phyloP scores from a whole-genome alignment of 192 early-diverging fungal genomes.

The Chytriomyces sp. region DNA sequence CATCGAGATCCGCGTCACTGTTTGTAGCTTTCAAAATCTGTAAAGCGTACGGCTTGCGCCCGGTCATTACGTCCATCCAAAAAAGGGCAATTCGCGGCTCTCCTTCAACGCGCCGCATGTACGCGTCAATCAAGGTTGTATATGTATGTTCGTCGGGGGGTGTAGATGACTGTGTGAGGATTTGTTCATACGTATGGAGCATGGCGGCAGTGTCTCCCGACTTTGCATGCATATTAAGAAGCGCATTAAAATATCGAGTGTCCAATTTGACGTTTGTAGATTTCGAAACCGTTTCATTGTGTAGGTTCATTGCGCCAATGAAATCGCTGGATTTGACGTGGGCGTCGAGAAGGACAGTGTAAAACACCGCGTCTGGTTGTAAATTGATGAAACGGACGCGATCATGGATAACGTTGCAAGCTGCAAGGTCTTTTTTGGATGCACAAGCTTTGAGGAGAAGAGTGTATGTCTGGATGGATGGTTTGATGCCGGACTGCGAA shows the following conservation, averaged over 20 bases:
- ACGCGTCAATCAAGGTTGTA: slow-evolving; percentile 31
- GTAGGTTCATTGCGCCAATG: background rate
- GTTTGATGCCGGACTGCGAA: background rate
- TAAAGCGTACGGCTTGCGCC: background rate
- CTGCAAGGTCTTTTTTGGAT: background rate
- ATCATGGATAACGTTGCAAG: slow-evolving; percentile 7
- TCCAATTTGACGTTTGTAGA: background rate
- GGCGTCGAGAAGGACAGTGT: slow-evolving; percentile 22
- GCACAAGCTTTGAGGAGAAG: slow-evolving; percentile 23
- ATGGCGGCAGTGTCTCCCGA: background rate
- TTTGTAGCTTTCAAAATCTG: background rate
- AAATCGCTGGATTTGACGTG: slow-evolving; percentile 3
- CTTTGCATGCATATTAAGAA: slow-evolving; percentile 21
- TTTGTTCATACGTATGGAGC: slow-evolving; percentile 20
- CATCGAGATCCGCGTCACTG: background rate
- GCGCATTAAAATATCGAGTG: slow-evolving; percentile 20
- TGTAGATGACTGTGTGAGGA: background rate
- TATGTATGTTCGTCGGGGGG: slow-evolving; percentile 33
- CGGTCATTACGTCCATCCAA: slow-evolving; percentile 28
- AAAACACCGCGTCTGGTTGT: slow-evolving; percentile 10
- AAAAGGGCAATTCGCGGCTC: slow-evolving; percentile 14
- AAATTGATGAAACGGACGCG: background rate
- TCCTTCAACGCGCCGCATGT: slow-evolving; percentile 1
- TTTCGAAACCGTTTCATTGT: background rate
- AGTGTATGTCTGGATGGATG: background rate